Percentiles rank a stretch among this genome's conserved stretches.
These are phyloP conservation scores for Aspergillus bombycis DNA, from an alignment of 2,329 filamentous ascomycete species.

Conservation along the genomic window DNA sequence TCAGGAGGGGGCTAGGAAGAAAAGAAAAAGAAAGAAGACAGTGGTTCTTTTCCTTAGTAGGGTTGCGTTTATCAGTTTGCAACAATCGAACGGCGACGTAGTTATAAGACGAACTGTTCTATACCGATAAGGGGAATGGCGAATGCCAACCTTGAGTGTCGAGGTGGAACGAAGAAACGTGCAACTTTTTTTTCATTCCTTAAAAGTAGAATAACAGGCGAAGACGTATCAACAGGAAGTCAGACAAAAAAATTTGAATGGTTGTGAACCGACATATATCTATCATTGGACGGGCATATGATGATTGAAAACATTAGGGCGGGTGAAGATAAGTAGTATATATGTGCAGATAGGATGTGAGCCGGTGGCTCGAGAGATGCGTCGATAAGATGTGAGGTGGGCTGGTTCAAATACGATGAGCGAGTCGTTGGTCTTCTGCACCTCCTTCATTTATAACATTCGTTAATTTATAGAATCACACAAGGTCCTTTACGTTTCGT, in stretches of 20 bases:
- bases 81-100: not conserved
- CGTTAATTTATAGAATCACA: slow-evolving; percentile 40
- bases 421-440: slow-evolving; percentile 5
- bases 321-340: slow-evolving; percentile 33
- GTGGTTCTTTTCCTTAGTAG: not conserved
- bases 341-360: slow-evolving; percentile 18
- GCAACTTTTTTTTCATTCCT: slow-evolving; percentile 26
- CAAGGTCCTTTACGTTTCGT: slow-evolving; percentile 41
- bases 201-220: slow-evolving; percentile 14
- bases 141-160: not conserved
- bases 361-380: not conserved
- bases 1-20: not conserved
- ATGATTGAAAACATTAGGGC: slow-evolving; percentile 24
- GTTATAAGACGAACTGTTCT: not conserved
- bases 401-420: not conserved
- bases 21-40: slow-evolving; percentile 25
- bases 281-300: slow-evolving; percentile 26
- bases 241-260: slow-evolving; percentile 24
- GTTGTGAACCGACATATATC: slow-evolving; percentile 34
- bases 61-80: not conserved
- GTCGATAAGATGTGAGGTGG: not conserved
- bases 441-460: slow-evolving; percentile 7
- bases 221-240: slow-evolving; percentile 25
- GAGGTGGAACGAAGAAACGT: slow-evolving; percentile 12
- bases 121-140: not conserved